Base-by-base conservation (phyloP, 1,284 basidiomycete genomes). In the Cutaneotrichosporon mucoides region DNA sequence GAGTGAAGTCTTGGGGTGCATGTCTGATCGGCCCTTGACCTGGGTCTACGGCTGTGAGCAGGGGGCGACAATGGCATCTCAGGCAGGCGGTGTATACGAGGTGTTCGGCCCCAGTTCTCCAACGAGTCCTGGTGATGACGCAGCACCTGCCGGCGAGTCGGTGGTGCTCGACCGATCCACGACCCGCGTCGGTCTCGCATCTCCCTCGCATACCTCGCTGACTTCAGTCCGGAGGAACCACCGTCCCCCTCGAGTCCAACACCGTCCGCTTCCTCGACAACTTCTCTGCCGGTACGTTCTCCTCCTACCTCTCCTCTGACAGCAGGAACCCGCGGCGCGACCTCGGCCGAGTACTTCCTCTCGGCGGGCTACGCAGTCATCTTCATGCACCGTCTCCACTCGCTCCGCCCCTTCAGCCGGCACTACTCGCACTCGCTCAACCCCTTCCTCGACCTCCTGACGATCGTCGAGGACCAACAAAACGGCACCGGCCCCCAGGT, bases 221-320 rank as follows among this genome's bases (percentile, higher is more conserved):
- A 56, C 47, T 5, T 11, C 66, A 95, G 92, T 95, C 92, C 75
- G 93, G 93, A 58, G 93, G 93, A 60, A 97, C 93, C 13, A 96
- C 92, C 1, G 93, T 96, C 5, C 93, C 92, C 6, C 81, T 97
- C 61, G 93, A 97, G 81, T 86, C 92, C 80, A 96, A 96, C 73
- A 92, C 95, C 92, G 95, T 99, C 48, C 91, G 96, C 53, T 99
- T 97, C 78, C 82, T 99, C 36, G 95, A 99, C 78, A 99, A 99
- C 81, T 99, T 98, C 79, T 96, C 92, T 75, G 96, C 96, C 56
- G 94, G 90, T 89, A 56, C 65, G 86, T 75, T n/a, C 5, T 11
- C 11, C 34, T 24, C 16, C 47, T 49, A 7, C 6, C 46, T 49
- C n/a, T n/a, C 5, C 40, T 15, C 57, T 59, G 42, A 60, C 51